Percentiles rank a stretch among this genome's conserved stretches.
These are phyloP conservation scores for Poa pratensis DNA, from an alignment of 176 grass and related monocot species.

Conservation along the genomic window DNA sequence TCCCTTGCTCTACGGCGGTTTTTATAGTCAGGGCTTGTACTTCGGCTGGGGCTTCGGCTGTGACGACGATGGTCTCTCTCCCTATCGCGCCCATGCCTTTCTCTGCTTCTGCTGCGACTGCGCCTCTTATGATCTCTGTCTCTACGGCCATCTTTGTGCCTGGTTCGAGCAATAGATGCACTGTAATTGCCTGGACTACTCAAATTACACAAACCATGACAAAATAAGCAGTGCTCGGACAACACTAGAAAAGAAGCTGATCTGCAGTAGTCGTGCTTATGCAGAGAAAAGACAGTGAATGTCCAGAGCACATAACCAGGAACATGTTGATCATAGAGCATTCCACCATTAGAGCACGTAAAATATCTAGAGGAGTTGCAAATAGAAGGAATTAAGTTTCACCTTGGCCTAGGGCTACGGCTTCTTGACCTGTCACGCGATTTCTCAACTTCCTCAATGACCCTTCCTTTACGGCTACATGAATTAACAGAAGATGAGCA, in stretches of 20 bases:
- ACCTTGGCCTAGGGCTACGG: conserved; percentile 81
- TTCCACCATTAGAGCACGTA: background rate
- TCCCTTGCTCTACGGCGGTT: conserved; percentile 24
- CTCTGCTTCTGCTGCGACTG: conserved; percentile 60
- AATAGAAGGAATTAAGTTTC: conserved; percentile 14
- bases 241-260: background rate
- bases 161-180: conserved; percentile 39
- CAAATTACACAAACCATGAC: background rate
- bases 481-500: conserved; percentile 17
- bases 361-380: background rate
- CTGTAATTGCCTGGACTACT: background rate
- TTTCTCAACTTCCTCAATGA: conserved; percentile 62
- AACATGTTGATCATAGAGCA: background rate
- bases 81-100: conserved; percentile 56
- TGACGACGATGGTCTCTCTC: conserved; percentile 57
- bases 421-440: conserved; percentile 82
- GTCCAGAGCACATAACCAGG: background rate
- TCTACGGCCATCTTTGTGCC: conserved; percentile 53
- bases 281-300: background rate
- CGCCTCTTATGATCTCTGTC: conserved; percentile 55
- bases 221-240: background rate
- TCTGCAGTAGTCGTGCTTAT: background rate
- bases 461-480: conserved; percentile 80
- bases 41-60: conserved; percentile 35
- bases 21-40: conserved; percentile 44